A percentile compares a stretch with the other conserved stretches of the same genome.
phyloP scores from a whole-genome alignment of 2,329 filamentous ascomycete species.

The Stromatinia cepivora region DNA sequence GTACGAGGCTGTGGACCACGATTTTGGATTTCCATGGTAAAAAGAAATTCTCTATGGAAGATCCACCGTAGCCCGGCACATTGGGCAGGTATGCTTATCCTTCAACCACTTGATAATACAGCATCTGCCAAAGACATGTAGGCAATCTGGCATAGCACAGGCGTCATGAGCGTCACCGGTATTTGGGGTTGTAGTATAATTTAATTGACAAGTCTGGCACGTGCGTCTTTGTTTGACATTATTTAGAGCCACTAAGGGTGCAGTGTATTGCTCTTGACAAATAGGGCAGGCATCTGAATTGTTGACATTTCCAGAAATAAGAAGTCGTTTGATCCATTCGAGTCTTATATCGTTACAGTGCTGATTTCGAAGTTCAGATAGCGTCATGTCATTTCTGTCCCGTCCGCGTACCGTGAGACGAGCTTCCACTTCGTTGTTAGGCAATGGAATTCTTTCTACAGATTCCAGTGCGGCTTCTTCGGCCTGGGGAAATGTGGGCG shows the following conservation, averaged over 20 bases:
- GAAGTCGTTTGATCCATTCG: neutral
- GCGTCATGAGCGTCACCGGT: neutral
- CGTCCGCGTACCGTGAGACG: too few relatives aligned
- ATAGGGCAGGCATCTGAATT: neutral
- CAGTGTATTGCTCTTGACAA: neutral
- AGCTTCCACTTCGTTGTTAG: too few relatives aligned
- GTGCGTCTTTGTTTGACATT: too few relatives aligned
- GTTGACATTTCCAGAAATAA: neutral
- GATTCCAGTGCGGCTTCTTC: too few relatives aligned
- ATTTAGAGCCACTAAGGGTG: neutral
- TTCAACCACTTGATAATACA: conserved; percentile 2
- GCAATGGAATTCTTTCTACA: too few relatives aligned
- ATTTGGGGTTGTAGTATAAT: neutral
- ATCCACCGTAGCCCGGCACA: neutral
- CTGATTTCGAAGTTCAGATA: too few relatives aligned
- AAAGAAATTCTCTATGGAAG: neutral
- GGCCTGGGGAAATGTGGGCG: too few relatives aligned
- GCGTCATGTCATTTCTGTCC: too few relatives aligned
- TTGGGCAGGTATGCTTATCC: neutral
- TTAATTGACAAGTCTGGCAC: neutral
- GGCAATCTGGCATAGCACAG: neutral
- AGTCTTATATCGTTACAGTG: neutral
- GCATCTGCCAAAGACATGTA: neutral
- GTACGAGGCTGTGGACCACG: neutral
- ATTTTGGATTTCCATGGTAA: neutral